A percentile compares a stretch with the other conserved stretches of the same genome.
Evolutionary conservation across 495 filamentous ascomycete species (phyloP).

Genomic region (Hypoxylon lenormandii): DNA sequence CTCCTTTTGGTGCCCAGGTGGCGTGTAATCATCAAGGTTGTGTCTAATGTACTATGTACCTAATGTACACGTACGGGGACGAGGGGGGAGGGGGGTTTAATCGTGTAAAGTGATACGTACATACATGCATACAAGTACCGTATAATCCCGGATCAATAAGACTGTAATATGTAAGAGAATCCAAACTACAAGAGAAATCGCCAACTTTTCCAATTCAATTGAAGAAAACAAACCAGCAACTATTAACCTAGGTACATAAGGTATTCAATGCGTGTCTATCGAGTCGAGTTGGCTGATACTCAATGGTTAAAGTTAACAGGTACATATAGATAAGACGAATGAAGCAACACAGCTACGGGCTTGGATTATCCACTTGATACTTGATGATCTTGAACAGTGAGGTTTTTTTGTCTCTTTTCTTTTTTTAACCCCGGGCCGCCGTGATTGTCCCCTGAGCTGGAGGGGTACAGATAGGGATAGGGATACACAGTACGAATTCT

Average conservation of each 20-base stretch:
- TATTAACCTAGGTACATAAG: no score
- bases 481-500: slow-evolving; percentile 38
- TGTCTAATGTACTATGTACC: slow-evolving; percentile 21
- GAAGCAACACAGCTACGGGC: background rate
- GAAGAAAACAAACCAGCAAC: no score
- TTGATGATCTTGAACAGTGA: background rate
- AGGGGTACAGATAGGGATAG: slow-evolving; percentile 26
- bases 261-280: background rate
- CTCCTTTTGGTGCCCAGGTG: slow-evolving; percentile 48
- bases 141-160: no score
- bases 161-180: background rate
- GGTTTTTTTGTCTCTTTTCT: slow-evolving; percentile 17
- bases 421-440: slow-evolving; percentile 5
- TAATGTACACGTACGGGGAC: no score
- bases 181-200: background rate
- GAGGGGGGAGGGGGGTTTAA: slow-evolving; percentile 33
- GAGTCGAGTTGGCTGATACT: background rate
- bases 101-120: slow-evolving; percentile 38
- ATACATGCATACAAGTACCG: slow-evolving; percentile 16
- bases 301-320: no score
- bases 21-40: slow-evolving; percentile 50
- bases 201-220: background rate
- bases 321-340: slow-evolving; percentile 3
- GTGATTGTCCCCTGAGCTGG: slow-evolving; percentile 24
- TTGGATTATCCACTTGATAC: slow-evolving; percentile 7